phyloP scores from a whole-genome alignment of 1,284 basidiomycete genomes.

The Phenoliferia sp. region DNA sequence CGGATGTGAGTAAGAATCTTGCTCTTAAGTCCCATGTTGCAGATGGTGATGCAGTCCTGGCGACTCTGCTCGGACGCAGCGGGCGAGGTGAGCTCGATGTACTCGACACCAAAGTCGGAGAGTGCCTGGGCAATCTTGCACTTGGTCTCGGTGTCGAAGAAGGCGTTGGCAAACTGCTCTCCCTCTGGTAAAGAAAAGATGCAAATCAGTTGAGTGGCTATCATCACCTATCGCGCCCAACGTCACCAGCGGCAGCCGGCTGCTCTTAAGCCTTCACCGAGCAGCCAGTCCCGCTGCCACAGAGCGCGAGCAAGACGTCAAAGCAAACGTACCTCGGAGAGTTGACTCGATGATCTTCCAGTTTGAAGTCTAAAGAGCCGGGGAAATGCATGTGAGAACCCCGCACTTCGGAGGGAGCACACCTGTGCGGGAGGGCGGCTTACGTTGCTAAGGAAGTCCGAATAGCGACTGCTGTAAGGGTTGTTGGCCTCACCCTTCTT shows the following conservation, averaged over 20 bases:
- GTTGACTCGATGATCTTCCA: conserved; percentile 89
- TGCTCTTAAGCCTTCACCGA: no score
- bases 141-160: conserved; percentile 99
- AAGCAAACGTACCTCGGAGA: conserved; percentile 63
- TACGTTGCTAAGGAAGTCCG: conserved; percentile 64
- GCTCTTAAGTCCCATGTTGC: conserved; percentile 94
- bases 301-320: not conserved
- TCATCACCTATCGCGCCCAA: no score
- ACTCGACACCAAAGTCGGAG: conserved; percentile 98
- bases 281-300: no score
- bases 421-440: not conserved
- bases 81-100: conserved; percentile 98
- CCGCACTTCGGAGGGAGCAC: not conserved
- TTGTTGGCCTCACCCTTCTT: conserved; percentile 48
- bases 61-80: conserved; percentile 96
- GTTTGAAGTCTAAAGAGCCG: conserved; percentile 40
- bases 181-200: conserved; percentile 62
- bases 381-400: not conserved
- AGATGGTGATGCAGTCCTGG: conserved; percentile 94
- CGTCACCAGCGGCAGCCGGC: no score
- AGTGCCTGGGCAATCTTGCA: conserved; percentile 96
- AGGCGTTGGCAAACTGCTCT: conserved; percentile 98
- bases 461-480: conserved; percentile 80
- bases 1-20: conserved; percentile 99
- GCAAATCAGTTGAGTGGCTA: not conserved